A percentile compares a stretch with the other conserved stretches of the same genome.
Evolutionary conservation across 2,329 filamentous ascomycete species (phyloP).

Genomic region (Fusarium tuaranense): DNA sequence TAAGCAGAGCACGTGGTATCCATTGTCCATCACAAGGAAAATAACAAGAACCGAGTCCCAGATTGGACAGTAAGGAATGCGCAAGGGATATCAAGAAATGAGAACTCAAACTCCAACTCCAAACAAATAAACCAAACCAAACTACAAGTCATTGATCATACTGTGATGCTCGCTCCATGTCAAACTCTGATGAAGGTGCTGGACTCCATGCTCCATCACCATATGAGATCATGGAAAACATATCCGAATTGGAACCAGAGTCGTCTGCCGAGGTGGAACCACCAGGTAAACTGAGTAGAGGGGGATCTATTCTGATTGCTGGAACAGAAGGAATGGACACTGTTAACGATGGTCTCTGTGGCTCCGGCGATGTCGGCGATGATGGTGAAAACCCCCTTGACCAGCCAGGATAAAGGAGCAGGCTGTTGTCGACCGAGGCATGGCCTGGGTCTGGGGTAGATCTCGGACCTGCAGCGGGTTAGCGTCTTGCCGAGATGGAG

Average conservation of each 20-base stretch:
- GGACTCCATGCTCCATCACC: constrained; percentile 27
- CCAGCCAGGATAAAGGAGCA: neutral
- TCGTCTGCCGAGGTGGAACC: constrained; percentile 34
- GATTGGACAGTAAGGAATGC: neutral
- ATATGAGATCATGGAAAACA: constrained; percentile 18
- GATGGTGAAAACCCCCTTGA: constrained; percentile 4
- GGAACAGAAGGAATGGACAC: constrained; percentile 23
- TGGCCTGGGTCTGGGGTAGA: constrained; percentile 27
- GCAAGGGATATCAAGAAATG: neutral
- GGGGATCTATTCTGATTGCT: constrained; percentile 18
- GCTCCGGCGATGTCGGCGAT: constrained; percentile 7
- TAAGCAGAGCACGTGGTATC: constrained; percentile 28
- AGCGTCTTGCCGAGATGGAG: neutral
- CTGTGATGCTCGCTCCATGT: neutral
- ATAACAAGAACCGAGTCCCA: constrained; percentile 8
- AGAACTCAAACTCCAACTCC: neutral
- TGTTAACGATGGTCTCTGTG: neutral
- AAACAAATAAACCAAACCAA: neutral
- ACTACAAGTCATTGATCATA: neutral
- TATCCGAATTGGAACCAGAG: constrained; percentile 30
- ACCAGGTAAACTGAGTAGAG: constrained; percentile 1
- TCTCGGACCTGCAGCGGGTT: constrained; percentile 10
- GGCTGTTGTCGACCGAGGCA: constrained; percentile 1
- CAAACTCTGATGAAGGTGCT: constrained; percentile 27
- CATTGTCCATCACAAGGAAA: constrained; percentile 33